phyloP scores from a whole-genome alignment of 2,329 filamentous ascomycete genomes.

The Cephalotrichum gorgonifer region DNA sequence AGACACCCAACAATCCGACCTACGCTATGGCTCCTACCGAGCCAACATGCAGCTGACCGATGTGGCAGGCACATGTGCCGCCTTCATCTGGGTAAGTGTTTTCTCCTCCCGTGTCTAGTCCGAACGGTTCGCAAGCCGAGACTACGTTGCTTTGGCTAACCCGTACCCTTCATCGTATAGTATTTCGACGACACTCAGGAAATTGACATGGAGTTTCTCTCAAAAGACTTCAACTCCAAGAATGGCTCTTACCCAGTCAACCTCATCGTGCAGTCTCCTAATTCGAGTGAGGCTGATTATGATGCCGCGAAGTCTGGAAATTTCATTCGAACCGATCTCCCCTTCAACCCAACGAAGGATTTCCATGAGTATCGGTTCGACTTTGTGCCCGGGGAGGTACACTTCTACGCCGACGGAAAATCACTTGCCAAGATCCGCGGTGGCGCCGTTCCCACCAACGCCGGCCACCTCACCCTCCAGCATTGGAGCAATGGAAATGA shows the following conservation, averaged over 20 bases:
- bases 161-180: conserved; percentile 24
- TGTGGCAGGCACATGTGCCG: conserved; percentile 58
- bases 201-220: conserved; percentile 73
- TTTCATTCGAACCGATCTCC: conserved; percentile 46
- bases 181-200: conserved; percentile 72
- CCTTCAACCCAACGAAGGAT: conserved; percentile 52
- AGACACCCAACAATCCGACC: conserved; percentile 47
- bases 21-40: conserved; percentile 61
- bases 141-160: background rate
- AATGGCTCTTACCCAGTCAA: conserved; percentile 52
- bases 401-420: conserved; percentile 58
- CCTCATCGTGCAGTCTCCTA: conserved; percentile 62
- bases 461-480: conserved; percentile 60
- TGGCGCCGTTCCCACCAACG: conserved; percentile 43
- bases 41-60: conserved; percentile 54
- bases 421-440: conserved; percentile 46
- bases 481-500: conserved; percentile 72
- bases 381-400: conserved; percentile 50
- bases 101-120: too few relatives aligned
- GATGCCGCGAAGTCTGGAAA: conserved; percentile 50
- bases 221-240: conserved; percentile 45
- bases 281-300: conserved; percentile 47
- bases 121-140: background rate
- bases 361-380: conserved; percentile 79
- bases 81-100: conserved; percentile 63